These are phyloP conservation scores for Hagleromyces aurorensis DNA, from an alignment of 805 yeast species.

Conservation along the genomic window DNA sequence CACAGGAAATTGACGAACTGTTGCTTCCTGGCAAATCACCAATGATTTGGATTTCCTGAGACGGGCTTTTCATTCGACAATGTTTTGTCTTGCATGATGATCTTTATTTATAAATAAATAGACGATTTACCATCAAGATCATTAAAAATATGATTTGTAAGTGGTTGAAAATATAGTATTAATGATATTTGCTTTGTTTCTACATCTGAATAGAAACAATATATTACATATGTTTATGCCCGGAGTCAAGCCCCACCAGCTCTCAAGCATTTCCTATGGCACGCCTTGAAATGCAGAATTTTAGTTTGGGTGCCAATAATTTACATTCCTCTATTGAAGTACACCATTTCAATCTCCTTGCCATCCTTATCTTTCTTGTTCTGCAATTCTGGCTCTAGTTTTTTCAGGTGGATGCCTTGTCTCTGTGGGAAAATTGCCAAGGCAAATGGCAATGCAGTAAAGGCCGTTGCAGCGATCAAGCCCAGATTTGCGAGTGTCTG, in stretches of 20 bases:
- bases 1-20: conserved; percentile 8
- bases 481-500: conserved; percentile 78
- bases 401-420: conserved; percentile 48
- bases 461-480: conserved; percentile 75
- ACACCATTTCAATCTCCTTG: conserved; percentile 46
- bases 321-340: conserved; percentile 91
- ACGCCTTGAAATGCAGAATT: too few species aligned
- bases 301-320: too few species aligned
- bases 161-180: not conserved
- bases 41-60: conserved; percentile 12
- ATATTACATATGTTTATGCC: too few species aligned
- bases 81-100: too few species aligned
- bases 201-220: not conserved
- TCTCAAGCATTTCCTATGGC: too few species aligned
- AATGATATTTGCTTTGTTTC: not conserved
- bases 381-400: conserved; percentile 59
- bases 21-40: conserved; percentile 13
- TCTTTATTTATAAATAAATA: conserved; percentile 1
- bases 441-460: conserved; percentile 88
- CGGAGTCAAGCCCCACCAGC: too few species aligned
- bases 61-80: too few species aligned
- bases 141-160: not conserved
- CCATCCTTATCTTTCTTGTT: conserved; percentile 58
- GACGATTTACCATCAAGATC: not conserved
- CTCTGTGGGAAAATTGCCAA: conserved; percentile 93